Base-by-base conservation (phyloP, 2,329 filamentous ascomycete genomes). In the Ophiostoma angusticollis region DNA sequence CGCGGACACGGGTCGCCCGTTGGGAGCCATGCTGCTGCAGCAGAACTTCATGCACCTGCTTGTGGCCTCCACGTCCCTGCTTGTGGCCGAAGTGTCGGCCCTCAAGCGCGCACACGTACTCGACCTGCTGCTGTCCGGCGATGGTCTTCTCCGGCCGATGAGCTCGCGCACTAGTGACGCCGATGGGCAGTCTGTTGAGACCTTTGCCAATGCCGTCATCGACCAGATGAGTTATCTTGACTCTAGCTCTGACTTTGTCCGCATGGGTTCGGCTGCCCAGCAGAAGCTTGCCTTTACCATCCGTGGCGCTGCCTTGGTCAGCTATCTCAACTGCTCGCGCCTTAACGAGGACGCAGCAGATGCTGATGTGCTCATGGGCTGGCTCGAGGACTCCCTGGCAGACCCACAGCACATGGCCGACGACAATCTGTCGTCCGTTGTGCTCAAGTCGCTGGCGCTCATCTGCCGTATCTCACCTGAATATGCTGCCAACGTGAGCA, bases 1-100 rank as follows among this genome's bases (percentile, higher is more conserved):
- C 60, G 77, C 84, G 21, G 72, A 78, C 13, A 70, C 75, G 42
- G 83, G 83, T 9, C 74, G 84, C 16, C 89, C 93, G 1, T 63
- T 98, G 31, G 86, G 91, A 9, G 85, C 87, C 11, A 91, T 95
- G 80, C 70, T 96, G 6, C 61, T 98, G 17, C 86, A 94, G 56
- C 77, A 84, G 52, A 86, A 80, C 46, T 93, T 93, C 55, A 85
- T 93, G 69, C 79, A 77, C 58, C 72, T 96, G 23, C 68, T 95
- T 11, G 79, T 86, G 24, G 76, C 85, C 2, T 80, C 75, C 39
- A 84, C 84, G 2, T 83, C 84, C 12, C 68, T 89, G 21, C 64
- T 89, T 44, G 68, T 84, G 14, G 69, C 74, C 23, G 74, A 80
- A 29, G 68, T 70, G 6, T 63, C 71, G n/a, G 59, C 65, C 13